Base-by-base conservation (phyloP, 495 filamentous ascomycete genomes). In the Parathielavia appendiculata region DNA sequence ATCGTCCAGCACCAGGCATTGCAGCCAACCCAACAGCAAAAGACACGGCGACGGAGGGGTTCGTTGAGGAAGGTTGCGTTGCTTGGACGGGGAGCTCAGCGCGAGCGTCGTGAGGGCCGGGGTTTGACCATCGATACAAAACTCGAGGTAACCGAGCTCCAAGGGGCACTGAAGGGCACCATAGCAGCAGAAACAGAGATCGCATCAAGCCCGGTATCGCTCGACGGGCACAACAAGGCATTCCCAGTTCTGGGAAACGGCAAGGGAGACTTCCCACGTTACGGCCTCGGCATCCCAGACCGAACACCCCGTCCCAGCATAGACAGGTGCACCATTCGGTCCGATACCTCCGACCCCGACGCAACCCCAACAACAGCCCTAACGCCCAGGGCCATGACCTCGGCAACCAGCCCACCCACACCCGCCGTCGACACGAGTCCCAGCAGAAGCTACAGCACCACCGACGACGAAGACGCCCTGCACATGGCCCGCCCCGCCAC, bases 1-100 rank as follows among this genome's bases (percentile, higher is more conserved):
- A 73, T 82, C 20, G 57, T 63, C 22, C 69, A 62, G 76, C 83
- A 57, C 79, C 83, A 77, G 75, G 79, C 22, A 72, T 30, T 20
- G 1, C 55, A 56, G 26, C 7, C 34, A 22, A 48, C 77, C 14
- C 81, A 86, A 59, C 84, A 88, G 58, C 80, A 83, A 48, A 87
- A 87, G 65, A 87, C 85, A 10, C 81, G 91, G 23, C 83, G 85
- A 56, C 85, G 92, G 44, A 85, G 87, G 60, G 87, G 89, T 7
- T 92, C 89, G 6, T 71, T 92, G 55, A 77, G 89, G 43, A 93
- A 92, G 63, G 88, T 89, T 4, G 90, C 89, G 23, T 72, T 92
- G 10, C 76, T 92, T 9, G 88, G 88, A 6, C 82, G 87, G 46
- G 82, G 87, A 41, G 81, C 78, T 5, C 77, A 83, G 59, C 74